Evolutionary conservation across 768 basidiomycete genomes (phyloP).

Genomic region (Lyophyllum semitale): DNA sequence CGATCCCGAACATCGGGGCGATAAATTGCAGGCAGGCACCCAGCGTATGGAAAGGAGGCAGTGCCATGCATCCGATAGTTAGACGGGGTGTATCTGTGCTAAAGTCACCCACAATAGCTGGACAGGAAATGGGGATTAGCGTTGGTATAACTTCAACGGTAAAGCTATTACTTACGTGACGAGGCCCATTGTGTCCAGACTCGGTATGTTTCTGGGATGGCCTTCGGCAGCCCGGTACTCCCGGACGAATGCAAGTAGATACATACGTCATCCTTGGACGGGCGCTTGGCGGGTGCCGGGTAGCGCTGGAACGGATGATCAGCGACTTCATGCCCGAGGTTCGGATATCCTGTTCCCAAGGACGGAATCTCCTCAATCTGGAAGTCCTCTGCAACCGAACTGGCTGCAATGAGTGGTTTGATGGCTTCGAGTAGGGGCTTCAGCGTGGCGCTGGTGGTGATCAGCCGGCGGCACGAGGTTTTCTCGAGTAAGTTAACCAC

Average conservation of each 20-base stretch:
- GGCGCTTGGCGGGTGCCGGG: conserved; percentile 1
- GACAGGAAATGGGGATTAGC: background rate
- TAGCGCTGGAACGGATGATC: conserved; percentile 8
- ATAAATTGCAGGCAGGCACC: conserved; percentile 27
- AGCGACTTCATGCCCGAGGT: conserved; percentile 7
- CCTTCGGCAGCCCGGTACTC: conserved; percentile 39
- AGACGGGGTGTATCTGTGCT: conserved; percentile 8
- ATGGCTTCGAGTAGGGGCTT: conserved; percentile 22
- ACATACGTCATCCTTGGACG: conserved; percentile 16
- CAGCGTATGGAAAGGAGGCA: conserved; percentile 34
- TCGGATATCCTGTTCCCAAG: conserved; percentile 4
- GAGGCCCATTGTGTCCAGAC: conserved; percentile 23
- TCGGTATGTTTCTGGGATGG: conserved; percentile 29
- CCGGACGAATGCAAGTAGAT: conserved; percentile 40
- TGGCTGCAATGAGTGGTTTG: conserved; percentile 2
- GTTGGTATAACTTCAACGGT: background rate
- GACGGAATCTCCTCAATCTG: conserved; percentile 4
- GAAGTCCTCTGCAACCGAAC: background rate
- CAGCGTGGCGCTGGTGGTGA: conserved; percentile 28
- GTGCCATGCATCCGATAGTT: conserved; percentile 24
- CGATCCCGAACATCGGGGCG: conserved; percentile 21
- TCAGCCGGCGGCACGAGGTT: conserved; percentile 30
- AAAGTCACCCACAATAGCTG: conserved; percentile 13
- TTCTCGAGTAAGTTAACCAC: conserved; percentile 31
- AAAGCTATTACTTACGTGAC: conserved; percentile 20